Evolutionary conservation across 2,329 filamentous ascomycete species (phyloP), one percentile per base, ranked within the genome.

Genomic region (Parastagonospora avenae): DNA sequence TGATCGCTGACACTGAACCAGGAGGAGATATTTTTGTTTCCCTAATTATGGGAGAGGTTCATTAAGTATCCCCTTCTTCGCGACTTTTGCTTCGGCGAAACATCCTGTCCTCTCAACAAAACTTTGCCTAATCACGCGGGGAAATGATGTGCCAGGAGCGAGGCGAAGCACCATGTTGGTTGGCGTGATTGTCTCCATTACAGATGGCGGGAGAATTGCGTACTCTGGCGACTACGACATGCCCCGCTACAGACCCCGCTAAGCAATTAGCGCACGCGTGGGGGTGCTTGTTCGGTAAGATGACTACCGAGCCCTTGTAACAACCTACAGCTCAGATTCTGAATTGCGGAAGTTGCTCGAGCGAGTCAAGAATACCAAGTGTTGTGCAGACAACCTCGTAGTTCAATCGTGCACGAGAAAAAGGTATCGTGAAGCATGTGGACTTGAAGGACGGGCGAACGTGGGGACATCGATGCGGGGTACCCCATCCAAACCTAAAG

Each of bases 161-260:
- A 50, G 50, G 45, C 46, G 15, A 50, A 52, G 55, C 42, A 60
- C 55, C 50, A 12, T 64, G 54, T 51, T 60, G 54, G 51, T 41
- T 49, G 32, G 51, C 38, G 42, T 51, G 44, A 24, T 31, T 35
- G 32, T 50, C 42, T 54, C 35, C 33, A 30, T 46, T 51, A 47
- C 48, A 55, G 45, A 57, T 57, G 60, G 55, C 50, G 61, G 62
- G 57, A 64, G 52, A 63, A 64, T 62, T 62, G 57, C 55, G 49
- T 52, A 47, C 54, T 57, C 42, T 63, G 49, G 54, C 54, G 61
- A 57, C 50, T 42, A 46, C 38, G 31, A 51, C 40, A 55, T 55
- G 55, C 61, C 63, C 63, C 59, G 52, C 61, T 61, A 52, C 24
- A n/a, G 19, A 40, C 33, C 1, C 14, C n/a, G 28, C 16, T n/a